These are phyloP conservation scores for Aspergillus sp. DNA, from an alignment of 2,329 filamentous ascomycete species.

Conservation along the genomic window DNA sequence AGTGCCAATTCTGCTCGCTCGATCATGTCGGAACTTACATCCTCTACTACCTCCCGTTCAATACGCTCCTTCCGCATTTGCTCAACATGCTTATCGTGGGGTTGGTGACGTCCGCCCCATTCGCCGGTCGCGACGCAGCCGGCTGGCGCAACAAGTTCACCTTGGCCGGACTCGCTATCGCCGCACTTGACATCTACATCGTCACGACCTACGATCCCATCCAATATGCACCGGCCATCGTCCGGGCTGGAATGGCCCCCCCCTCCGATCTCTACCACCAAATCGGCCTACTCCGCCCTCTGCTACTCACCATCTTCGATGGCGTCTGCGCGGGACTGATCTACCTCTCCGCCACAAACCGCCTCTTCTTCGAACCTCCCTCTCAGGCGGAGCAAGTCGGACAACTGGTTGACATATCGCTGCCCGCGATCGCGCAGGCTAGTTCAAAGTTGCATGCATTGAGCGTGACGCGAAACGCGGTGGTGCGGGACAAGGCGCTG, in stretches of 20 bases:
- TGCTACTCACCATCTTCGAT: constrained; percentile 61
- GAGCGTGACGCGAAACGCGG: constrained; percentile 72
- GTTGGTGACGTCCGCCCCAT: constrained; percentile 60
- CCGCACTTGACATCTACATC: constrained; percentile 59
- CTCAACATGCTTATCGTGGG: constrained; percentile 67
- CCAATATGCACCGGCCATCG: constrained; percentile 51
- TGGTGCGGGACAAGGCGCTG: constrained; percentile 65
- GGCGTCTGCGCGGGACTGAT: constrained; percentile 56
- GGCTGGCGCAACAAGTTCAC: constrained; percentile 68
- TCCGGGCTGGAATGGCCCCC: constrained; percentile 58
- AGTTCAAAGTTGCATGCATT: constrained; percentile 64
- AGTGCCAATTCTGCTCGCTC: constrained; percentile 76
- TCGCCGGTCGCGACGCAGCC: constrained; percentile 57
- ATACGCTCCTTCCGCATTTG: constrained; percentile 69
- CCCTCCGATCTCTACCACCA: constrained; percentile 28
- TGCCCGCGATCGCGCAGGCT: constrained; percentile 51
- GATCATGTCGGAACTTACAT: constrained; percentile 66
- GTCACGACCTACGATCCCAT: constrained; percentile 57
- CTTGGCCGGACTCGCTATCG: constrained; percentile 53
- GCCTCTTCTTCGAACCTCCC: constrained; percentile 62
- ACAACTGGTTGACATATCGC: constrained; percentile 37
- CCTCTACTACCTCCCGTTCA: constrained; percentile 66
- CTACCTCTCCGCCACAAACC: constrained; percentile 72
- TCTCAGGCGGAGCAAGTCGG: constrained; percentile 62
- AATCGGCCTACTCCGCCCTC: constrained; percentile 54